These are phyloP conservation scores for Kodamaea nitidulidarum DNA, from an alignment of 805 yeast species.

Conservation along the genomic window DNA sequence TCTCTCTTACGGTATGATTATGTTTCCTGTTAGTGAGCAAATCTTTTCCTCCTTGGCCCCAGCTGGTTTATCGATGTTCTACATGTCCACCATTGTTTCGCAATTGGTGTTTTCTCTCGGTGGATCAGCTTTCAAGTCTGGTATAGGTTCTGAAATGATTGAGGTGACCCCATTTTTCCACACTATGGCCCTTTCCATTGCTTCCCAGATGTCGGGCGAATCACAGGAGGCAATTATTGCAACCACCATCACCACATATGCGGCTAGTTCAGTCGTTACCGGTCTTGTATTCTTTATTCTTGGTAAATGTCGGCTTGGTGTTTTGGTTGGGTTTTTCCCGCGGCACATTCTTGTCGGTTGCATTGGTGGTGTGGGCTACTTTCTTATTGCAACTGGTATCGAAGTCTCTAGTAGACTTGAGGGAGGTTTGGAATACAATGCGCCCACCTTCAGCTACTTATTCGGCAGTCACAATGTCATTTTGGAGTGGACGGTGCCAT, in stretches of 20 bases:
- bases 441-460: conserved; percentile 49
- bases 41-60: conserved; percentile 77
- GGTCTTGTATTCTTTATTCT: conserved; percentile 74
- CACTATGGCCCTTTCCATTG: conserved; percentile 79
- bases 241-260: conserved; percentile 84
- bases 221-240: conserved; percentile 57
- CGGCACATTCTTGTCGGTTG: conserved; percentile 95
- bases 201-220: conserved; percentile 45
- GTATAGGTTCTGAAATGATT: conserved; percentile 98
- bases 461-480: conserved; percentile 36
- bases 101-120: conserved; percentile 88
- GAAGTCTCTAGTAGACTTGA: conserved; percentile 85
- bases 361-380: conserved; percentile 97
- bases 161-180: conserved; percentile 99
- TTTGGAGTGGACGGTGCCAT: conserved; percentile 65
- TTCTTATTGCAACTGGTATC: conserved; percentile 81
- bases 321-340: conserved; percentile 91
- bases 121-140: conserved; percentile 82
- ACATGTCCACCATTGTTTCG: conserved; percentile 83
- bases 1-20: conserved; percentile 93
- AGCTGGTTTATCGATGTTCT: conserved; percentile 90
- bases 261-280: conserved; percentile 77
- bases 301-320: conserved; percentile 79
- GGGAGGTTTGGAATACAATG: conserved; percentile 64
- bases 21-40: conserved; percentile 86